Base-by-base conservation (phyloP, 2,329 filamentous ascomycete species). In the Microdochium trichocladiopsis region DNA sequence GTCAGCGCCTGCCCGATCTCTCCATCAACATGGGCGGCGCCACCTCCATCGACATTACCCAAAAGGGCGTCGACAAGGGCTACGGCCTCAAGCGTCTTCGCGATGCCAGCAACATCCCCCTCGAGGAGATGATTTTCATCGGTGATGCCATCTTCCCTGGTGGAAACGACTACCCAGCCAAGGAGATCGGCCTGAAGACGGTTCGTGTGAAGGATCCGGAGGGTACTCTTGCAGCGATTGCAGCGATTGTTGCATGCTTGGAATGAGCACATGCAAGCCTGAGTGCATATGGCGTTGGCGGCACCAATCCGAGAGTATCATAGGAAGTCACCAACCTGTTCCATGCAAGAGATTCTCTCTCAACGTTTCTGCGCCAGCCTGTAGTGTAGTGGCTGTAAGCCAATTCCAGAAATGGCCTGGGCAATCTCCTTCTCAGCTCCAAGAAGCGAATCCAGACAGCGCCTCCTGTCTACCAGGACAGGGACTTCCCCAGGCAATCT, bases 11-110 rank as follows among this genome's bases (percentile, higher is more conserved):
- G n/a, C 68, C 69, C 0, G 63, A 62, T 5, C 56, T 71, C 10
- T 70, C 68, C 2, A 69, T 72, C 52, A 69, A 70, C 55, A 69
- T 71, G 66, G 69, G 69, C 41, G 69, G 69, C 8, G 62, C 69
- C 3, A 72, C 68, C 21, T 68, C 66, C 0, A 71, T 72, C 47
- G 69, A 71, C 52, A 66, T 72, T 31, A 72, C 69, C 3, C 60
- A 62, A 41, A 60, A 66, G 54, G 69, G 68, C 24, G 69, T 72
- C 28, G 66, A 72, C 55, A 72, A 72, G 61, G 69, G 58, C 10
- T 65, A 63, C 50, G 63, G 60, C 12, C 55, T 66, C 16, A 61
- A 63, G 55, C 57, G 57, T 48, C 58, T 66, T 21, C 49, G 56
- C 10, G 59, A 58, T 21, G 56, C 56, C 10, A 63, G 66, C 52